Conservation (phyloP, 441 rosid genomes). For the Dalechampia spathulata region DNA sequence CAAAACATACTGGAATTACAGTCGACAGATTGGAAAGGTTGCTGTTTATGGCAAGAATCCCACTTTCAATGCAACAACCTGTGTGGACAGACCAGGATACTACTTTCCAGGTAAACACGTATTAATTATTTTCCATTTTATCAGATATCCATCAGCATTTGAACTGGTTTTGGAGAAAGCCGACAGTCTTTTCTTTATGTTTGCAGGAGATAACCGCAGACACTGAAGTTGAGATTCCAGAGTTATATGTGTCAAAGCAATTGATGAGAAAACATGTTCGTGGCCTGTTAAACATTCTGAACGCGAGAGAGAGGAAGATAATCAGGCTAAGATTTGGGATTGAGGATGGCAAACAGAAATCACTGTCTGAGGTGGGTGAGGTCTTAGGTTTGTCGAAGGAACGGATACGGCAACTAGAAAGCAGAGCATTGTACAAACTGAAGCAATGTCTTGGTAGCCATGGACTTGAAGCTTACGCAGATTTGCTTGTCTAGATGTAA, state of each 20-base stretch:
- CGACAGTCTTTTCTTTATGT: neutral
- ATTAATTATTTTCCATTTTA: neutral
- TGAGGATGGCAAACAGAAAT: constrained; percentile 50
- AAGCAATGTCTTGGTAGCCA: constrained; percentile 52
- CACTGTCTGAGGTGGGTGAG: constrained; percentile 62
- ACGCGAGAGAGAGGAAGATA: constrained; percentile 62
- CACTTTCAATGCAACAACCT: constrained; percentile 60
- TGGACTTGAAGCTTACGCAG: constrained; percentile 52
- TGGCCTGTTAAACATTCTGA: constrained; percentile 49
- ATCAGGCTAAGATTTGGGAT: constrained; percentile 73
- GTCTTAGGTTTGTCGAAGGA: constrained; percentile 63
- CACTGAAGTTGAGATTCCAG: constrained; percentile 50
- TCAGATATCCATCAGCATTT: too few relatives aligned
- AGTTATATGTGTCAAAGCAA: constrained; percentile 45
- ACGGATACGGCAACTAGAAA: constrained; percentile 74
- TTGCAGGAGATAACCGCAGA: constrained; percentile 82
- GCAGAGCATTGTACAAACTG: constrained; percentile 65
- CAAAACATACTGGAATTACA: constrained; percentile 60
- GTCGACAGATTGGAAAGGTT: constrained; percentile 52
- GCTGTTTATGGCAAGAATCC: constrained; percentile 41
- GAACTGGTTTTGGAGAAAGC: too few relatives aligned
- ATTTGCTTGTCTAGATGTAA: constrained; percentile 45
- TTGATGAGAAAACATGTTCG: constrained; percentile 64
- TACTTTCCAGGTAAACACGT: constrained; percentile 55
- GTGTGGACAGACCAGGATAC: constrained; percentile 80